Conservation (phyloP, 176 grass and related monocot species). For the Puccinellia tenuiflora region DNA sequence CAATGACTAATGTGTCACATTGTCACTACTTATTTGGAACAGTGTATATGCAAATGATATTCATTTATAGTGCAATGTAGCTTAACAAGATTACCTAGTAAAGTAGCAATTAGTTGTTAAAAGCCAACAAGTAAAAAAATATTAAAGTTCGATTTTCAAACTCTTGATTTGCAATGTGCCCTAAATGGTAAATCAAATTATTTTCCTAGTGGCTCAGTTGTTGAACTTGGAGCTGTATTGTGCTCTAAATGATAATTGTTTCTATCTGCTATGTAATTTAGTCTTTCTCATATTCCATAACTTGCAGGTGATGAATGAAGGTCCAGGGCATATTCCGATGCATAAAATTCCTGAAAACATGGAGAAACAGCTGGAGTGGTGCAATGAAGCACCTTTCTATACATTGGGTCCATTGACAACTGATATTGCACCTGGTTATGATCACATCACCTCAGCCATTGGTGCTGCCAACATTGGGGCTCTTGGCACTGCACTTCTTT, state of each 20-base stretch:
- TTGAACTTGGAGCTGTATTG: conserved; percentile 10
- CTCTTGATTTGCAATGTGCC: neutral
- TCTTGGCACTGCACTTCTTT: conserved; percentile 93
- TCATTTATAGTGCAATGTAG: neutral
- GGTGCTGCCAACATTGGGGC: conserved; percentile 96
- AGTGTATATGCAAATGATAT: neutral
- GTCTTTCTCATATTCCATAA: conserved; percentile 18
- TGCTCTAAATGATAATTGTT: neutral
- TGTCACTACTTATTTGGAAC: neutral
- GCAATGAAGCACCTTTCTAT: conserved; percentile 96
- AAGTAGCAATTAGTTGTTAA: neutral
- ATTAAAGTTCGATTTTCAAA: neutral
- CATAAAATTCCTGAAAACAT: conserved; percentile 99
- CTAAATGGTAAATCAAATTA: neutral
- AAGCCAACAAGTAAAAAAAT: neutral
- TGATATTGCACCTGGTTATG: conserved; percentile 98
- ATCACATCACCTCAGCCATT: conserved; percentile 97
- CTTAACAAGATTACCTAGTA: neutral
- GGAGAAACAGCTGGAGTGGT: conserved; percentile 97
- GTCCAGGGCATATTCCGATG: conserved; percentile 89
- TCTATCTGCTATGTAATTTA: neutral
- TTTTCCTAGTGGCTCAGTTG: neutral
- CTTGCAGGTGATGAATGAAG: conserved; percentile 97
- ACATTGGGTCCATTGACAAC: conserved; percentile 93
- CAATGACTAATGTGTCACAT: neutral